Evolutionary conservation across 768 basidiomycete genomes (phyloP).

Genomic region (Calvatia gigantea): DNA sequence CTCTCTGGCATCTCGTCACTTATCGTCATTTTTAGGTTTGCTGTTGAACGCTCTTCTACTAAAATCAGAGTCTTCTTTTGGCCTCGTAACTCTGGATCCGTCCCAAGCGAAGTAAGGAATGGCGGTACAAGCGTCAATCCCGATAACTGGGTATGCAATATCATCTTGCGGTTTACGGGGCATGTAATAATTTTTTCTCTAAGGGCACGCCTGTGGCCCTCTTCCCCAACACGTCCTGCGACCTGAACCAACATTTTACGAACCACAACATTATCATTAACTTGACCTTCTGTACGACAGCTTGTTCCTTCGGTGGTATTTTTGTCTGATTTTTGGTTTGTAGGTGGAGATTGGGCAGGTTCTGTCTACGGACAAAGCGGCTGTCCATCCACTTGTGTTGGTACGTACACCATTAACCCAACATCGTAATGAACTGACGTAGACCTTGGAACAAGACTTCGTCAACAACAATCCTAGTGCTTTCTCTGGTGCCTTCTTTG

Average conservation of each 20-base stretch:
- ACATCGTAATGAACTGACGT: neutral
- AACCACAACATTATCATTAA: constrained; percentile 66
- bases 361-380: constrained; percentile 40
- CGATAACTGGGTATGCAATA: constrained; percentile 45
- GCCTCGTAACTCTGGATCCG: constrained; percentile 44
- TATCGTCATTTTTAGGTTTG: constrained; percentile 40
- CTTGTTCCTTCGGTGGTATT: neutral
- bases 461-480: constrained; percentile 61
- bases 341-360: constrained; percentile 60
- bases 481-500: constrained; percentile 67
- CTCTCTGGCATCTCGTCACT: neutral
- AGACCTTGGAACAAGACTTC: constrained; percentile 36
- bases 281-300: constrained; percentile 34
- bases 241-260: constrained; percentile 52
- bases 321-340: neutral
- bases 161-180: neutral
- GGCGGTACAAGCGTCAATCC: constrained; percentile 41
- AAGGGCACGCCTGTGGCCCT: constrained; percentile 54
- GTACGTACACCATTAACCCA: constrained; percentile 33
- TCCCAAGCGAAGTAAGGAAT: constrained; percentile 45
- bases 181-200: neutral
- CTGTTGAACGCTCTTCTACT: constrained; percentile 51
- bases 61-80: constrained; percentile 76
- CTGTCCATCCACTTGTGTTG: constrained; percentile 54
- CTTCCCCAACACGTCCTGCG: constrained; percentile 59